These are phyloP conservation scores for Cryptococcus depauperatus DNA, from an alignment of 1,284 basidiomycete genomes.

Conservation along the genomic window DNA sequence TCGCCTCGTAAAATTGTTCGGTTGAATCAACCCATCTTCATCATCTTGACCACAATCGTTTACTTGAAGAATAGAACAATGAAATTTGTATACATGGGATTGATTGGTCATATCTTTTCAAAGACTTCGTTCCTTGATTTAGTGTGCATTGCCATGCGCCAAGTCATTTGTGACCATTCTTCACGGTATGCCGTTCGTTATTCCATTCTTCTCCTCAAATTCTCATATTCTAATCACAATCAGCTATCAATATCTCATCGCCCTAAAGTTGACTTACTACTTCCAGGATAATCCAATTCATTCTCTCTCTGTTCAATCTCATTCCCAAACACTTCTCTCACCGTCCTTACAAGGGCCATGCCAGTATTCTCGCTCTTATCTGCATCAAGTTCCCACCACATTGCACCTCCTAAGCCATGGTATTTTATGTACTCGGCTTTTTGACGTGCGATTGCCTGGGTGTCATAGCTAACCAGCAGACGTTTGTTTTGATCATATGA, in stretches of 20 bases:
- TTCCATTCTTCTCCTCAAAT: conserved; percentile 21
- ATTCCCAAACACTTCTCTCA: conserved; percentile 28
- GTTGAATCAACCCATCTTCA: too few species aligned
- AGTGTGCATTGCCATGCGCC: too few species aligned
- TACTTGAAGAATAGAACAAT: too few species aligned
- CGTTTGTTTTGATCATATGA: conserved; percentile 56
- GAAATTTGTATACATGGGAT: too few species aligned
- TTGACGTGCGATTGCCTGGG: conserved; percentile 58
- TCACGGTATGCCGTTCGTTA: neutral
- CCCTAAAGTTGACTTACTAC: conserved; percentile 25
- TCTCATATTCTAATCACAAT: conserved; percentile 11
- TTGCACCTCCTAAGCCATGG: conserved; percentile 61
- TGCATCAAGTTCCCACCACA: conserved; percentile 62
- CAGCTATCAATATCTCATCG: neutral
- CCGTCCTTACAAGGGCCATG: conserved; percentile 27
- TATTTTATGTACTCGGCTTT: conserved; percentile 69
- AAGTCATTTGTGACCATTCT: too few species aligned
- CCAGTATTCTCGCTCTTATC: conserved; percentile 33
- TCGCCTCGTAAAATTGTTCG: too few species aligned
- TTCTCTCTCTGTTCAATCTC: conserved; percentile 29
- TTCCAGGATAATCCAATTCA: conserved; percentile 34
- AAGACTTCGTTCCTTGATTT: too few species aligned
- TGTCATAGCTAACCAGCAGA: conserved; percentile 70
- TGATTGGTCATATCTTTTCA: too few species aligned
- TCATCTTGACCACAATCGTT: too few species aligned